Conservation (phyloP, 2,329 filamentous ascomycete genomes). For the Penicillium sp. region DNA sequence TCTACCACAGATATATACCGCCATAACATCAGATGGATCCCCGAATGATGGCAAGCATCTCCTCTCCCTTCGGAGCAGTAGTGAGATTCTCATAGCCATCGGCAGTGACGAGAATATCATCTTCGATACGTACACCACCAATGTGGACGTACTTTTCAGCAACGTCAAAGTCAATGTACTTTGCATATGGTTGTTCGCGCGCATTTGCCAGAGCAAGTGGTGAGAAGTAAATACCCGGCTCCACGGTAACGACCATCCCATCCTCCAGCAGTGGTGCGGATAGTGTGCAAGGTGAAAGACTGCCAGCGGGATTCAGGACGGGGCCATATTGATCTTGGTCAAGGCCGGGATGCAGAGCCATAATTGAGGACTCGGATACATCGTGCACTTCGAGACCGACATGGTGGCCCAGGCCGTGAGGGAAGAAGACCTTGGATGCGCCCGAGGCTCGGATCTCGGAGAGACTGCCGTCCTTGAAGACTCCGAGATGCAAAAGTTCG, state of each 20-base stretch:
- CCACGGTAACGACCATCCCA: conserved; percentile 59
- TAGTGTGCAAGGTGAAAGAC: conserved; percentile 33
- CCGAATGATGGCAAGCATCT: conserved; percentile 45
- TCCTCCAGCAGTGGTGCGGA: conserved; percentile 47
- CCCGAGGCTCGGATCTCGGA: conserved; percentile 48
- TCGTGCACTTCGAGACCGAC: conserved; percentile 49
- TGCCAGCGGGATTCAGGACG: conserved; percentile 14
- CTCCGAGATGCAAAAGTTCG: conserved; percentile 73
- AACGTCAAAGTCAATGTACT: conserved; percentile 43
- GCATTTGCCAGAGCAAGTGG: conserved; percentile 39
- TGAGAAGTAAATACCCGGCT: conserved; percentile 54
- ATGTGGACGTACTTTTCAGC: conserved; percentile 43
- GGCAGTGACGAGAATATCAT: conserved; percentile 70
- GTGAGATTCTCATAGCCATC: conserved; percentile 72
- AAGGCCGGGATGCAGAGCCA: conserved; percentile 24
- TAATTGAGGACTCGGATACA: conserved; percentile 41
- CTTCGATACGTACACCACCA: conserved; percentile 49
- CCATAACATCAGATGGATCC: conserved; percentile 7
- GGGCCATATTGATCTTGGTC: conserved; percentile 18
- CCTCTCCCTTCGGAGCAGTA: conserved; percentile 67
- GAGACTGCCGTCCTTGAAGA: conserved; percentile 65
- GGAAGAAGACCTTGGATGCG: conserved; percentile 44
- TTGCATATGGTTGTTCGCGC: conserved; percentile 31
- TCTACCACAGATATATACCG: not conserved
- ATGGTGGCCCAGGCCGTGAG: conserved; percentile 61